Evolutionary conservation across 805 yeast species (phyloP), one percentile per base, ranked within the genome.

Genomic region (Saccharomycopsis olivae): DNA sequence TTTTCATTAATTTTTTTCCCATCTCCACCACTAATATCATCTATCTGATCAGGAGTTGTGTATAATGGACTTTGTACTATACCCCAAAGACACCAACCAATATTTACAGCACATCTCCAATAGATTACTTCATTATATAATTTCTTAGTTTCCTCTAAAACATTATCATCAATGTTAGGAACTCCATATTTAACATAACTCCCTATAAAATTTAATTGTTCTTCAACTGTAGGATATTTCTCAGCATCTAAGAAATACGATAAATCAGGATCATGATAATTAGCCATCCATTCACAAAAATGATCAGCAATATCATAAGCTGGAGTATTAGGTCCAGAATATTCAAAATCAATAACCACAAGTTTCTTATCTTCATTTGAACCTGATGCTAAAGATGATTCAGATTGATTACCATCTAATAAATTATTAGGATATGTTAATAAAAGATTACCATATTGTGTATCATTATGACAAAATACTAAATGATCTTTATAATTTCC

Each of bases 231-330:
- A 8, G 98, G 98, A 58, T 71, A 92, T 29, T 62, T 60, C 10
- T 68, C 61, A 25, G 61, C 64, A 50, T 71, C 66, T n/a, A 82
- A 62, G 41, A 60, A 71, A 55, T 80, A 73, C 28, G 66, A 57
- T 13, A 66, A 60, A 15, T 66, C 62, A 1, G 77, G 71, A 49
- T 75, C 73, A 53, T 80, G 84, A 56, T 89, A 92, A 62, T 92
- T 86, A 36, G 85, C 71, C 96, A 88, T 92, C 98, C 98, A 89
- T 62, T 89, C 98, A 48, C 83, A 72, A 50, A 92, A 83, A 62
- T 92, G 98, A 57, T 92, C 88, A 11, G 88, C 88, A 41, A 92
- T 73, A 56, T 92, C 98, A 55, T 68, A 85, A 2, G 94, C 95
- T 1, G 95, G 86, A 33, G 78, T 66, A 53, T 88, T 92, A 9